Base-by-base conservation (phyloP, 164 flowering plant genomes). In the Vitis cinerea region DNA sequence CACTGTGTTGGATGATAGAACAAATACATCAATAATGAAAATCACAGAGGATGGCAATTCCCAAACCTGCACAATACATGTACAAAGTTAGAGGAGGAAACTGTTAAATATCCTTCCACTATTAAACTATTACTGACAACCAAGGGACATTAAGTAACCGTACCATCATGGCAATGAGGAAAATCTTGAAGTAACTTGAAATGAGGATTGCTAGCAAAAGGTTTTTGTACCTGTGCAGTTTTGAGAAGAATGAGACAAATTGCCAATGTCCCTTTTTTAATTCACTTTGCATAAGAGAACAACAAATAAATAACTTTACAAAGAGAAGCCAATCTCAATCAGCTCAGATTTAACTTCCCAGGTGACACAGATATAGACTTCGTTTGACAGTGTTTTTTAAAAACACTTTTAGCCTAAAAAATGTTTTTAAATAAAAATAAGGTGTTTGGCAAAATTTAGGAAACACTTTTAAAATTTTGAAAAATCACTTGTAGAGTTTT, bases 141-240 rank as follows among this genome's bases (percentile, higher is more conserved):
- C 44, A 37, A 37, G 44, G 27, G 7, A 68, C 12, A 8, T n/a
- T 65, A 47, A 50, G 49, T 44, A 73, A 66, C 0, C 70, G 55
- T 83, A 92, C 97, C 94, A 86, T 79, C 89, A 83, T 86, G 78
- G 92, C 81, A 51, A 85, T 15, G 27, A 93, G 85, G 72, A 86
- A 86, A 65, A 86, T 73, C 89, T 89, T 90, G 77, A 89, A 82
- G 80, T 90, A 92, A 81, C 98, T 90, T 19, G 97, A 94, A 55
- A 89, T 74, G 61, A 92, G 67, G 67, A 88, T 71, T 6, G 86
- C 86, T 16, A 92, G 81, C 59, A 87, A 61, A 67, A 89, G 19
- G 27, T 88, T 88, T 63, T 76, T 85, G 68, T 56, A 81, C 78
- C 97, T 91, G 86, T 63, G n/a, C 31, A 70, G 10, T 31, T 57